These are phyloP conservation scores for Metschnikowia noctiluminum DNA, from an alignment of 805 yeast genomes.

Conservation along the genomic window DNA sequence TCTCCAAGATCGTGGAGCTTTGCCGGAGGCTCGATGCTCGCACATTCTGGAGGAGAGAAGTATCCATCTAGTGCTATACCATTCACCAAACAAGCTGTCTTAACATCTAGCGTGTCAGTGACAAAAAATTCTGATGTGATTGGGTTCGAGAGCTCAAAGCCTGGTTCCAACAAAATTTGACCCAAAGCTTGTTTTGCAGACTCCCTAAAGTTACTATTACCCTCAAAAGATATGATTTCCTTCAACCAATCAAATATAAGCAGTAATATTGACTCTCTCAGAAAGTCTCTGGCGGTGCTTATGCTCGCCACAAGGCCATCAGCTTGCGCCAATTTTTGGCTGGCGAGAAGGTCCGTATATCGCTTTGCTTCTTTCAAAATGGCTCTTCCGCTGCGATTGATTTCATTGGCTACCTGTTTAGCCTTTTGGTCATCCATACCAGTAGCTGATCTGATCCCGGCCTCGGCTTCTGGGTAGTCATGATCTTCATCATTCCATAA, in stretches of 20 bases:
- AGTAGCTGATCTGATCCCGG: conserved; percentile 40
- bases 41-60: conserved; percentile 23
- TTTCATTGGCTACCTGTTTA: conserved; percentile 36
- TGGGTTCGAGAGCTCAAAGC: conserved; percentile 29
- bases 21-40: conserved; percentile 13
- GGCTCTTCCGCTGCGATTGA: conserved; percentile 51
- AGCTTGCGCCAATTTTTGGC: conserved; percentile 38
- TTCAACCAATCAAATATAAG: conserved; percentile 51
- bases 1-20: neutral
- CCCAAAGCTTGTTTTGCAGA: conserved; percentile 42
- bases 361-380: conserved; percentile 35
- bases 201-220: conserved; percentile 23
- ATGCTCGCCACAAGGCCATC: conserved; percentile 58
- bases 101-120: conserved; percentile 10
- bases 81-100: conserved; percentile 27
- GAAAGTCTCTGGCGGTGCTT: conserved; percentile 46
- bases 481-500: conserved; percentile 83
- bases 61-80: conserved; percentile 30
- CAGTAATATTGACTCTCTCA: conserved; percentile 46
- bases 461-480: conserved; percentile 51
- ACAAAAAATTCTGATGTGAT: conserved; percentile 24
- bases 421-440: conserved; percentile 27
- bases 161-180: conserved; percentile 39
- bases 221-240: conserved; percentile 29
- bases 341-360: conserved; percentile 23